Base-by-base conservation (phyloP, 2,329 filamentous ascomycete genomes). In the Pseudogymnoascus sp. region DNA sequence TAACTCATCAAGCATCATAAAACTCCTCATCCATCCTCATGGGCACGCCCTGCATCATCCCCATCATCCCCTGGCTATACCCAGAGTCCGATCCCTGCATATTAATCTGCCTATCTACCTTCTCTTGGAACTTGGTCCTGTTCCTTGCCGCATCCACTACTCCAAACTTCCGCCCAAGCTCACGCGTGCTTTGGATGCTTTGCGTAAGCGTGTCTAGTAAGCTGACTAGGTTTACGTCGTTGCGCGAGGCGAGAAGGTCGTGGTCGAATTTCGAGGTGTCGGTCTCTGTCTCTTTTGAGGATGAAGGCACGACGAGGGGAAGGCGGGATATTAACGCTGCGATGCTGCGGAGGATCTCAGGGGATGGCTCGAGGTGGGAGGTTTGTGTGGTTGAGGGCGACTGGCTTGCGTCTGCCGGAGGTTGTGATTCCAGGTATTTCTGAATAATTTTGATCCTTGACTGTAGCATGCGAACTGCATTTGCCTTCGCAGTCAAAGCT, bases 381-480 rank as follows among this genome's bases (percentile, higher is more conserved):
- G 21, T 4, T 26, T 62, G 21, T 21, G 33, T 4, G 8, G 17
- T 10, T 26, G 17, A 2, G 15, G 57, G 19, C 21, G 19, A 19
- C 23, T 61, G 28, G 53, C 10, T 11, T 17, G 60, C 8, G 10
- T 36, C 33, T 31, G 47, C 6, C 4, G 84, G 80, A 0, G 89
- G 88, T 1, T 95, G 82, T 13, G 82, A 83, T 67, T 87, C 80
- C 57, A 99, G 85, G 73, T 97, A 97, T n/a, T 81, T 81, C 65
- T 83, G 83, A 68, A 93, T 83, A 63, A 93, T 82, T 50, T 83
- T 82, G 69, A 95, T 85, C 60, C 90, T 86, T 6, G 87, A 85
- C 71, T 93, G 87, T 28, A 99, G 85, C 87, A 96, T 97, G 77
- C 92, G 93, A 72, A 97, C 88, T 26, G 95, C 93, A 75, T 97